phyloP scores from a whole-genome alignment of 78 protist species.

The Tieghemostelium lacteum region DNA sequence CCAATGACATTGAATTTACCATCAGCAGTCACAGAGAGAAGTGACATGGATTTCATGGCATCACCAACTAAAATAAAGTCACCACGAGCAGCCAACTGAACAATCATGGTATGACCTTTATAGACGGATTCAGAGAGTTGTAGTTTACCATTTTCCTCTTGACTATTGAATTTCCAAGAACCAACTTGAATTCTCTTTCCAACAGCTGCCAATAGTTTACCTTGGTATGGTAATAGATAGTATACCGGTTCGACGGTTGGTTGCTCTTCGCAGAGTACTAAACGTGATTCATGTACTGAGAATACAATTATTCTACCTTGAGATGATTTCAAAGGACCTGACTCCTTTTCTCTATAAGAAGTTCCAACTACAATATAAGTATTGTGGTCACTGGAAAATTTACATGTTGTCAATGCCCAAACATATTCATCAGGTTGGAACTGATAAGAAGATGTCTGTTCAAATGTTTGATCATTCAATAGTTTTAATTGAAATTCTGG shows the following conservation, averaged over 20 bases:
- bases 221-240: slow-evolving; percentile 65
- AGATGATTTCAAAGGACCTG: slow-evolving; percentile 68
- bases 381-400: slow-evolving; percentile 13
- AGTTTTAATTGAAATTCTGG: background rate
- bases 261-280: slow-evolving; percentile 39
- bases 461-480: slow-evolving; percentile 88
- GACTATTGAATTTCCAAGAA: background rate
- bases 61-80: slow-evolving; percentile 95
- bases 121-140: slow-evolving; percentile 54
- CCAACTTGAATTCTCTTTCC: slow-evolving; percentile 37
- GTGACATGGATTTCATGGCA: slow-evolving; percentile 87
- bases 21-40: slow-evolving; percentile 33
- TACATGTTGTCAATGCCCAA: slow-evolving; percentile 4
- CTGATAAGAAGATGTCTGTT: slow-evolving; percentile 2
- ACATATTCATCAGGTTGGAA: slow-evolving; percentile 43
- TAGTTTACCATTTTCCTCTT: slow-evolving; percentile 17
- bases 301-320: slow-evolving; percentile 91
- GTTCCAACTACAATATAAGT: slow-evolving; percentile 92
- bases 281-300: slow-evolving; percentile 1
- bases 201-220: slow-evolving; percentile 86
- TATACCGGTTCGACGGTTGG: slow-evolving; percentile 64
- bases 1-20: slow-evolving; percentile 76
- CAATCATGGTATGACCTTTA: slow-evolving; percentile 84
- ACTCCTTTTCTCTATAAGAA: slow-evolving; percentile 60
- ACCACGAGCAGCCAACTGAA: slow-evolving; percentile 80